A percentile compares a stretch with the other conserved stretches of the same genome.
Conservation (phyloP, 2,329 filamentous ascomycete species). For the Neonectria neomacrospora region DNA sequence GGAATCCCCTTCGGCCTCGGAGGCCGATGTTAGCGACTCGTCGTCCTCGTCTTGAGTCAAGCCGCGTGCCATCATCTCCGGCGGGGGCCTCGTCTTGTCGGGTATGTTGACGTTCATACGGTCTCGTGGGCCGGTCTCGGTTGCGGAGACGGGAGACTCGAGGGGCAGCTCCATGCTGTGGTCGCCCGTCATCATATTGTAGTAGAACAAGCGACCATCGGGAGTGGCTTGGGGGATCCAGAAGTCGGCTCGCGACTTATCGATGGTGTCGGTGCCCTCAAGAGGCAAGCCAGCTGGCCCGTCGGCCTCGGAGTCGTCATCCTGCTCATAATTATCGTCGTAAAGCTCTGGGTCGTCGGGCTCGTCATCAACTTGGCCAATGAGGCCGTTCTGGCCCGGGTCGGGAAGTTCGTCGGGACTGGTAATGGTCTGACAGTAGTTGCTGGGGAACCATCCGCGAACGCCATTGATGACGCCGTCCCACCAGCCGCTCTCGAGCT, state of each 20-base stretch:
- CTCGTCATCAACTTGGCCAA: conserved; percentile 70
- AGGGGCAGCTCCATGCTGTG: conserved; percentile 94
- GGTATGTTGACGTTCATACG: conserved; percentile 89
- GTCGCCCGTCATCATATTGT: conserved; percentile 96
- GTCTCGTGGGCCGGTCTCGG: conserved; percentile 87
- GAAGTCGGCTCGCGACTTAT: conserved; percentile 90
- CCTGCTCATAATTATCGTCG: conserved; percentile 75
- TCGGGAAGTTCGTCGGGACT: conserved; percentile 79
- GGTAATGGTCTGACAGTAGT: conserved; percentile 91
- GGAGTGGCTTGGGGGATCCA: conserved; percentile 98
- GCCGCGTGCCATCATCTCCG: conserved; percentile 90
- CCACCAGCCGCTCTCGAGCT: conserved; percentile 99
- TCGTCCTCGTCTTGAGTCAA: conserved; percentile 88
- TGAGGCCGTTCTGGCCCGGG: conserved; percentile 63
- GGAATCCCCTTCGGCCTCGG: conserved; percentile 82
- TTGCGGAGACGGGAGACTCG: conserved; percentile 83
- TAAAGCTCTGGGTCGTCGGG: conserved; percentile 72
- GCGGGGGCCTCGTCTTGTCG: conserved; percentile 87
- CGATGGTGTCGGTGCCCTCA: conserved; percentile 70
- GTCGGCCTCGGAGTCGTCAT: conserved; percentile 71
- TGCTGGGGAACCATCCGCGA: conserved; percentile 98
- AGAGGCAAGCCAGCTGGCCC: conserved; percentile 72
- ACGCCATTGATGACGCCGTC: conserved; percentile 97
- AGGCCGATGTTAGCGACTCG: conserved; percentile 85
- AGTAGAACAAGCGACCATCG: conserved; percentile 94